Base-by-base conservation (phyloP, 1,284 basidiomycete species). In the Tilletia indica region DNA sequence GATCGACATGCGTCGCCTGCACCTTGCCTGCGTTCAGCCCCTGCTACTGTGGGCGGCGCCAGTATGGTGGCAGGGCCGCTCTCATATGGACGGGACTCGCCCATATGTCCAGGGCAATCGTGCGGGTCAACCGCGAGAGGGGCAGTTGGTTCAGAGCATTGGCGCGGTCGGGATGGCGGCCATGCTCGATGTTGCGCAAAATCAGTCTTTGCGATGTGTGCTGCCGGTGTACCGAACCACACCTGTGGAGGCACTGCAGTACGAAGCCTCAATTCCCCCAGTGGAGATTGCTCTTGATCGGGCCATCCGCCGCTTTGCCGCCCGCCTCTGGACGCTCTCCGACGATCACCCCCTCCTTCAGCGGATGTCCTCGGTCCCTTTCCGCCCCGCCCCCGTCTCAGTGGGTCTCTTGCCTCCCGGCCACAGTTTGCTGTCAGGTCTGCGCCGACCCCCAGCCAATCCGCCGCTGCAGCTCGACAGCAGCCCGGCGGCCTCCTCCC, bases 31-130 rank as follows among this genome's bases (percentile, higher is more conserved):
- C 58, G 58, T 61, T 3, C 58, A 31, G 58, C 21, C 58, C 3
- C n/a, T 61, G 21, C 58, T 61, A 8, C n/a, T 36, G 25, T 61
- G 31, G 21, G 58, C 58, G 4, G 21, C 58, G 21, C 16, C 34
- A 9, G 58, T 61, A 31, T 61, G 58, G 58, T 61, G 58, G 58
- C 19, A 19, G 31, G 58, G 58, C 4, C 58, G n/a, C 21, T 19
- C 4, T 3, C 58, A 36, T 31, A 3, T 9, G 9, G 58, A 61
- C 21, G 21, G 31, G 9, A 25, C 58, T 25, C 21, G 58, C 9
- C 58, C 58, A 19, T 54, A 54, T 31, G 31, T 31, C 9, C 8
- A 5, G 6, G 58, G n/a, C 21, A 31, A 14, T 4, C 11, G 21
- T 8, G 25, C 25, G 58, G 21, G 58, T 8, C 19, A 4, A 6